phyloP scores from a whole-genome alignment of 768 basidiomycete genomes.

The Tylopilus balloui region DNA sequence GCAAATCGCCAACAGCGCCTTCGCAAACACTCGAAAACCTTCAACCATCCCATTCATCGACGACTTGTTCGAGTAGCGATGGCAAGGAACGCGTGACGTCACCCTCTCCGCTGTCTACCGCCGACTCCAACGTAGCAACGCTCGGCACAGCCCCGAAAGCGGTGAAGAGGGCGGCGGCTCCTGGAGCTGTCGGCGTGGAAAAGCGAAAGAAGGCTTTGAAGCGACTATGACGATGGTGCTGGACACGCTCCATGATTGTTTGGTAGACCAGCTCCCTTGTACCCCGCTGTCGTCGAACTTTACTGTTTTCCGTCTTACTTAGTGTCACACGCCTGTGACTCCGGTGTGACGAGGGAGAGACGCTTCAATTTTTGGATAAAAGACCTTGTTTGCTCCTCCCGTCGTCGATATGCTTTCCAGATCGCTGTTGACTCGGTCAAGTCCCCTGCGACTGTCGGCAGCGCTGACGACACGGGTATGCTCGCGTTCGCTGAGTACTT shows the following conservation, averaged over 20 bases:
- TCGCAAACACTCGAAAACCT: slow-evolving; percentile 39
- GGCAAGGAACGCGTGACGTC: slow-evolving; percentile 61
- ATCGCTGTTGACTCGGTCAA: slow-evolving; percentile 18
- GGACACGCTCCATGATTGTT: slow-evolving; percentile 5
- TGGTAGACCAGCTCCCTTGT: neutral
- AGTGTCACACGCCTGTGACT: slow-evolving; percentile 21
- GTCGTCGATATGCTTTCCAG: slow-evolving; percentile 20
- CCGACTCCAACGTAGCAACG: slow-evolving; percentile 62
- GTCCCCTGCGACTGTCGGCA: slow-evolving; percentile 8
- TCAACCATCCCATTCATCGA: slow-evolving; percentile 36
- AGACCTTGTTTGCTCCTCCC: neutral
- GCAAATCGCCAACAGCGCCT: slow-evolving; percentile 42
- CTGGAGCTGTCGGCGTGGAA: slow-evolving; percentile 57
- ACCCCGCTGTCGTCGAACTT: slow-evolving; percentile 5
- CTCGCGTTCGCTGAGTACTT: slow-evolving; percentile 15
- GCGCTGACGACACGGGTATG: slow-evolving; percentile 3
- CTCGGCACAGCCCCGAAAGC: slow-evolving; percentile 48
- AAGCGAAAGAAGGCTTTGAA: slow-evolving; percentile 89
- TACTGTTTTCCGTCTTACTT: neutral
- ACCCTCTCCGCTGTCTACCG: slow-evolving; percentile 65
- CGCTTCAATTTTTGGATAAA: slow-evolving; percentile 14
- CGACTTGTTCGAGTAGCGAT: slow-evolving; percentile 28
- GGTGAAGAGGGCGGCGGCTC: slow-evolving; percentile 59
- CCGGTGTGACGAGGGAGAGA: slow-evolving; percentile 13
- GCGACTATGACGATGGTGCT: slow-evolving; percentile 45